Evolutionary conservation across 768 basidiomycete species (phyloP).

Genomic region (Phylloporus arenicola): DNA sequence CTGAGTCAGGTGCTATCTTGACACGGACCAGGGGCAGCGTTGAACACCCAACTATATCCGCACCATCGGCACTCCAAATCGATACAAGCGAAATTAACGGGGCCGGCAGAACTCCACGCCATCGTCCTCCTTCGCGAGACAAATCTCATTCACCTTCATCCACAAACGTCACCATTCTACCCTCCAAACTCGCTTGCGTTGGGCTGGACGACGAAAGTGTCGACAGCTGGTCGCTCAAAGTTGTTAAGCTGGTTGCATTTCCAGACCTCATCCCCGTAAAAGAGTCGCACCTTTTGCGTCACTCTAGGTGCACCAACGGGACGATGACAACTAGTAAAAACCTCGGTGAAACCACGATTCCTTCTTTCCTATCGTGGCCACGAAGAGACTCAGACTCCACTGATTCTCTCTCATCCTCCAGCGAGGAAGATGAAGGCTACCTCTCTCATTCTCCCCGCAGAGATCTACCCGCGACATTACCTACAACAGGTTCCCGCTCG

Average conservation of each 20-base stretch:
- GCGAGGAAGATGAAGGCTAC: constrained; percentile 47
- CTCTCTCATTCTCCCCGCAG: constrained; percentile 52
- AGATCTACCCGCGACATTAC: constrained; percentile 32
- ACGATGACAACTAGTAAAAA: constrained; percentile 7
- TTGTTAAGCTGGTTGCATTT: constrained; percentile 72
- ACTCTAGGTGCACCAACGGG: constrained; percentile 1
- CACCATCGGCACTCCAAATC: constrained; percentile 8
- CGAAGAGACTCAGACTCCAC: constrained; percentile 22
- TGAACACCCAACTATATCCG: constrained; percentile 25
- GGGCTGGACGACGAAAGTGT: constrained; percentile 64
- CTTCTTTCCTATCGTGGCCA: constrained; percentile 20
- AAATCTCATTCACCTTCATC: constrained; percentile 52
- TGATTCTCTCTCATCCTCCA: constrained; percentile 23
- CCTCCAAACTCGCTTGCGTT: constrained; percentile 72
- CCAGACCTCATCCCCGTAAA: constrained; percentile 57
- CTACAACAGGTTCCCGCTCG: constrained; percentile 38
- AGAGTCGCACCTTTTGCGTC: constrained; percentile 5
- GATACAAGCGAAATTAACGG: constrained; percentile 3
- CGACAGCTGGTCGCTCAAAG: constrained; percentile 71
- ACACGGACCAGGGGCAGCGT: constrained; percentile 44
- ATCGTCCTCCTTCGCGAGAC: constrained; percentile 23
- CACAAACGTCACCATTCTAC: constrained; percentile 56
- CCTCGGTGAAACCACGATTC: constrained; percentile 11
- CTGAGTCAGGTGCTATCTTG: constrained; percentile 40
- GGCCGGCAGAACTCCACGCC: constrained; percentile 1